Evolutionary conservation across 805 yeast genomes (phyloP).

Genomic region (Yarrowia hollandica): DNA sequence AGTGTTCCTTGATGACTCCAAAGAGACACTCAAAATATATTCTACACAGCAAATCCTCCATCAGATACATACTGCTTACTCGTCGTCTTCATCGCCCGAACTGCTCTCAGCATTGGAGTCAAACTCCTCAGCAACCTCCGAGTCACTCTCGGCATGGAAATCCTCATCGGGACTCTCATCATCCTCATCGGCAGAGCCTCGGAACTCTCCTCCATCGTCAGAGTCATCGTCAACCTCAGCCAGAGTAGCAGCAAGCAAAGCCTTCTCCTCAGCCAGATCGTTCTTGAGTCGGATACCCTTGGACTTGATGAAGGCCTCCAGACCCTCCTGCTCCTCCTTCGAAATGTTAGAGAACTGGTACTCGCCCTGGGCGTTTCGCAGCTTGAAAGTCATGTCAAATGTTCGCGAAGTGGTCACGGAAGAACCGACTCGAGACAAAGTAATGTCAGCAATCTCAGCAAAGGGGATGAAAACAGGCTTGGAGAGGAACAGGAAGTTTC

Average conservation of each 20-base stretch:
- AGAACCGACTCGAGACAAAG: constrained; percentile 86
- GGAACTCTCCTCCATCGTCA: constrained; percentile 53
- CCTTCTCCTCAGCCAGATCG: constrained; percentile 86
- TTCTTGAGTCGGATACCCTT: constrained; percentile 81
- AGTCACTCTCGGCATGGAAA: constrained; percentile 59
- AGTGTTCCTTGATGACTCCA: too few species aligned
- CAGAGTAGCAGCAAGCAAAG: constrained; percentile 73
- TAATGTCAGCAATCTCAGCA: constrained; percentile 71
- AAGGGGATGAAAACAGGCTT: constrained; percentile 91
- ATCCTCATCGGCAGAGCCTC: constrained; percentile 76
- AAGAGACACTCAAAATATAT: too few species aligned
- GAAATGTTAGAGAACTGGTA: constrained; percentile 87
- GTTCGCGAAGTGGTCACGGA: constrained; percentile 78
- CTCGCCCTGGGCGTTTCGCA: constrained; percentile 63
- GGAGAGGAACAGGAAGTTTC: constrained; percentile 84
- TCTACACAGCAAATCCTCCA: too few species aligned
- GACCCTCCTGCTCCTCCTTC: constrained; percentile 79
- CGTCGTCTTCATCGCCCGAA: constrained; percentile 37
- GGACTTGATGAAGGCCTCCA: constrained; percentile 73
- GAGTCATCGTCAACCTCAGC: constrained; percentile 52
- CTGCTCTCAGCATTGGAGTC: constrained; percentile 60
- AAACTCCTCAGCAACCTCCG: constrained; percentile 81
- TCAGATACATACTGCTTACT: constrained; percentile 28
- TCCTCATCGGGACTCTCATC: constrained; percentile 76
- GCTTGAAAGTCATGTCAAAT: constrained; percentile 80